Evolutionary conservation across 495 filamentous ascomycete species (phyloP).

Genomic region (Elasticomyces elasticus): DNA sequence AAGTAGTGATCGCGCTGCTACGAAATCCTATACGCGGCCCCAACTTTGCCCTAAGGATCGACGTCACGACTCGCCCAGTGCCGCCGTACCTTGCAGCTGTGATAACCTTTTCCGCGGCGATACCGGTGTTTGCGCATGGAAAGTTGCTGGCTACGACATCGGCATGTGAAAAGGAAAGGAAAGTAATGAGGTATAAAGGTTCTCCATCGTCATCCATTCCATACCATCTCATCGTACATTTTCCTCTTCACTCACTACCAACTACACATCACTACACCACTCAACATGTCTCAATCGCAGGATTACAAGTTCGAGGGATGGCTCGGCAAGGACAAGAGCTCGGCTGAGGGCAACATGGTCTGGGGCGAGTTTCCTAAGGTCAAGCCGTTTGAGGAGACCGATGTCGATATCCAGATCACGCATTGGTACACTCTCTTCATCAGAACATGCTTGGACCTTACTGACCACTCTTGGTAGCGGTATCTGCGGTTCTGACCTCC

Average conservation of each 20-base stretch:
- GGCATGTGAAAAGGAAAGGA: neutral
- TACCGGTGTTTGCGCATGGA: neutral
- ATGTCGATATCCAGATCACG: conserved; percentile 67
- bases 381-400: conserved; percentile 67
- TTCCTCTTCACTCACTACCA: neutral
- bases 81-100: neutral
- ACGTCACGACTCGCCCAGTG: too few species aligned
- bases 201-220: too few species aligned
- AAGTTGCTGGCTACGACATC: neutral
- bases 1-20: too few species aligned
- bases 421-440: conserved; percentile 55
- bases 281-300: conserved; percentile 5
- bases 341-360: conserved; percentile 57
- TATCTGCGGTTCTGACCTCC: conserved; percentile 39
- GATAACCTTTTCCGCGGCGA: neutral
- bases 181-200: too few species aligned
- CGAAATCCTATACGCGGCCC: too few species aligned
- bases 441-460: neutral
- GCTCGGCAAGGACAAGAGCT: conserved; percentile 54
- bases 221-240: too few species aligned
- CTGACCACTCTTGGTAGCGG: neutral
- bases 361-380: conserved; percentile 46
- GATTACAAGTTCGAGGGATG: conserved; percentile 62
- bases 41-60: too few species aligned
- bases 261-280: neutral